Conservation (phyloP, 2,329 filamentous ascomycete species). For the Zymoseptoria ardabiliae region DNA sequence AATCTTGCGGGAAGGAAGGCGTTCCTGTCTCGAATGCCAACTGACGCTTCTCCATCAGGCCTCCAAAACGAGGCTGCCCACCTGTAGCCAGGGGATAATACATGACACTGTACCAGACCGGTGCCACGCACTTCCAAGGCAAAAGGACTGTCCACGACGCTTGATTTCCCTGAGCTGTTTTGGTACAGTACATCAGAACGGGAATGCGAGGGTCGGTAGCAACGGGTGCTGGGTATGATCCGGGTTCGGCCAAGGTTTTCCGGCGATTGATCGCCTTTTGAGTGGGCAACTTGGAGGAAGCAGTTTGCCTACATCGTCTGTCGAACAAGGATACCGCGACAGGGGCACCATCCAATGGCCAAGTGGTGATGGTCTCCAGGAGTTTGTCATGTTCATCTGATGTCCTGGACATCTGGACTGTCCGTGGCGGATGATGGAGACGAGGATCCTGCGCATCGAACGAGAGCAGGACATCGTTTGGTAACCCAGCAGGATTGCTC, state of each 20-base stretch:
- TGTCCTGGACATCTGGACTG: conserved; percentile 30
- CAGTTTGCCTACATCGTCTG: conserved; percentile 56
- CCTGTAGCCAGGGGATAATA: conserved; percentile 74
- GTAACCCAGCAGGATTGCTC: conserved; percentile 62
- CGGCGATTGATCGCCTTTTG: conserved; percentile 78
- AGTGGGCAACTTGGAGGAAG: conserved; percentile 58
- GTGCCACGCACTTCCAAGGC: conserved; percentile 81
- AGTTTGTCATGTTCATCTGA: conserved; percentile 34
- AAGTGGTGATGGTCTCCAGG: conserved; percentile 55
- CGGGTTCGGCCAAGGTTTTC: conserved; percentile 56
- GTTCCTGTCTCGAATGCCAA: conserved; percentile 69
- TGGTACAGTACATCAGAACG: conserved; percentile 51
- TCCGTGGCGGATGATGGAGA: conserved; percentile 65
- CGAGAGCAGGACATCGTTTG: conserved; percentile 60
- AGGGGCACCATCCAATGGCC: conserved; percentile 55
- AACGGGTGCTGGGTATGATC: conserved; percentile 51
- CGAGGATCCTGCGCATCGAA: conserved; percentile 76
- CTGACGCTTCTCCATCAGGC: conserved; percentile 71
- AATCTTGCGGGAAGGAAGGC: conserved; percentile 84
- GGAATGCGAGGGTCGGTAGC: conserved; percentile 69
- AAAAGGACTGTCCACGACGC: conserved; percentile 77
- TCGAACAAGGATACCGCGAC: conserved; percentile 52
- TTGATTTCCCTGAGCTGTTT: conserved; percentile 39
- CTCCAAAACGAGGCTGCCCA: conserved; percentile 74
- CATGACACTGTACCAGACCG: conserved; percentile 80